Evolutionary conservation across 805 yeast genomes (phyloP), one percentile per base, ranked within the genome.

Genomic region (Nakazawaea siamensis): DNA sequence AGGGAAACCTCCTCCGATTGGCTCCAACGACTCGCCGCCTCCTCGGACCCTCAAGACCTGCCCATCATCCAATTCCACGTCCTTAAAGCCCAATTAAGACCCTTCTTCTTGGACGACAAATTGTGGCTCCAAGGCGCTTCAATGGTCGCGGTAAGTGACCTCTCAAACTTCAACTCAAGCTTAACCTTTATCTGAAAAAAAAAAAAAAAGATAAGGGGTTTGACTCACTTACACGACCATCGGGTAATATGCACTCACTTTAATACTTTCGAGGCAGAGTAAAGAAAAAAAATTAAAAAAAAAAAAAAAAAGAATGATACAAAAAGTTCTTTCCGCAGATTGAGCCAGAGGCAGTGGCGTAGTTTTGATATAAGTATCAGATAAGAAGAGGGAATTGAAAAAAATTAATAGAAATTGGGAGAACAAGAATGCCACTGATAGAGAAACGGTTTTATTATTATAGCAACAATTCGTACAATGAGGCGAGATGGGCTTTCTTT

Each of bases 401-500:
- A n/a, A n/a, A n/a, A n/a, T n/a, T n/a, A n/a, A n/a, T n/a, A n/a
- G n/a, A n/a, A n/a, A n/a, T n/a, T n/a, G n/a, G n/a, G n/a, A n/a
- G n/a, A n/a, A n/a, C n/a, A n/a, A n/a, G n/a, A 25, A 25, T 10
- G 27, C 8, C 27, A 13, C 10, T 13, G 27, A 25, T 27, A 8
- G 29, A 27, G 19, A 27, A 27, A 18, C 11, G 29, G 19, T 25
- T 3, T 9, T 18, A 27, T 13, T 29, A n/a, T 15, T 20, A 24
- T 13, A 17, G 23, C 24, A 25, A 14, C 5, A 12, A 24, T 23
- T 26, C 26, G 18, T 38, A 35, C 24, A 37, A 41, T 17, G 30
- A 37, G n/a, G 76, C 79, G 3, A 58, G 76, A 41, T 78, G 82
- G 77, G 78, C 81, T 2, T 66, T 77, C 34, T 76, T 81, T 51